These are phyloP conservation scores for Liriodendron chinense DNA, from an alignment of 164 flowering plant species.

Conservation along the genomic window DNA sequence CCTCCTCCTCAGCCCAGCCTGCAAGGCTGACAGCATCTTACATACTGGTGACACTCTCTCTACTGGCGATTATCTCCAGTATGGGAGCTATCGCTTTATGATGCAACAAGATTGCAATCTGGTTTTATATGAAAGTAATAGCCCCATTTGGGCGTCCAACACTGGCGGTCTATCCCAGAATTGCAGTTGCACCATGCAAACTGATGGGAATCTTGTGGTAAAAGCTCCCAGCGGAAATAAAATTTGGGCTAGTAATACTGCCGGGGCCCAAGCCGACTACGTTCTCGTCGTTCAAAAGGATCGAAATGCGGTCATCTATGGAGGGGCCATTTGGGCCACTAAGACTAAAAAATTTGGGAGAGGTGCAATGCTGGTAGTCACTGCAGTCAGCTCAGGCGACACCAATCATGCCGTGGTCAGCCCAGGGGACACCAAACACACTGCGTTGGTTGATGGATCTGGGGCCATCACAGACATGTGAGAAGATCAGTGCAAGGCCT, in stretches of 20 bases:
- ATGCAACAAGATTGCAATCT: slow-evolving; percentile 4
- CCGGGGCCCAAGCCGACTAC: neutral
- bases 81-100: neutral
- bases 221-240: neutral
- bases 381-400: no score
- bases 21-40: neutral
- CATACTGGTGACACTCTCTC: neutral
- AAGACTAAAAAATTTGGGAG: no score
- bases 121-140: neutral
- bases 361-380: no score
- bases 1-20: neutral
- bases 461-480: no score
- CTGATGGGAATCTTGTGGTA: neutral
- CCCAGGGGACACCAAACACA: no score
- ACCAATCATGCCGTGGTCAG: no score
- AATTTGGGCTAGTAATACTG: slow-evolving; percentile 1
- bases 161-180: neutral
- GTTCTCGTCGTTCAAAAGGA: neutral
- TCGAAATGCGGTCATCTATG: neutral
- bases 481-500: no score
- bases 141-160: neutral
- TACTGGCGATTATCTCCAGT: neutral
- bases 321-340: no score
- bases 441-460: no score
- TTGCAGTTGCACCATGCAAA: neutral